Base-by-base conservation (phyloP, 23 red algal genomes). In the Gracilaria vermiculophylla region DNA sequence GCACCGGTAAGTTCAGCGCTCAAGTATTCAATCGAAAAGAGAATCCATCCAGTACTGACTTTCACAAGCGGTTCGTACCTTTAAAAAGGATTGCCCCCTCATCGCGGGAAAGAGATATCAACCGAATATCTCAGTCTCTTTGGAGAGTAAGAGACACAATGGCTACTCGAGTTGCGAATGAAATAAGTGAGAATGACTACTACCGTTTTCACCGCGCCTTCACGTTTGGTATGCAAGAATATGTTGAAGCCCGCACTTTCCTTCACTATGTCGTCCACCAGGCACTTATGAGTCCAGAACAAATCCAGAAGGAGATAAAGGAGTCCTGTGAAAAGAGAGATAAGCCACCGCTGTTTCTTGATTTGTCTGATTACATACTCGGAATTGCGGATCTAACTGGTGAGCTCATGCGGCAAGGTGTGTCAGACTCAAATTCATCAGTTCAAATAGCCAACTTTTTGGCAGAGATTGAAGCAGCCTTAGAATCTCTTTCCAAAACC, bases 211-310 rank as follows among this genome's bases (percentile, higher is more conserved):
- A 94, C 45, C 64, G 62, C 0, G 55, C 72, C 20, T 94, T 88
- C 74, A 92, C 96, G 20, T 60, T 69, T 17, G 90, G 91, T 32
- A 71, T 98, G 40, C 96, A 98, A 73, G 96, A 98, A 61, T 98
- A 92, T 39, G 71, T 94, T 53, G 96, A 98, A 81, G 86, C 92
- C 11, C 53, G 77, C 1, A 52, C 61, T 8, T 92, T 98, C 28
- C 40, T 57, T 0, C 31, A 67, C 2, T 98, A 85, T 49, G 28
- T 94, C 15, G 43, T 36, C 28, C 14, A 79, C 28, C 71, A 58
- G n/a, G 37, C 71, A 52, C 42, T 91, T 32, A 43, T 91, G 28
- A 47, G 53, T 43, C 21, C 62, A 1, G 53, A 94, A 3, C 50
- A 81, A 12, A 49, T 93, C 10, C 35, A 78, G 73, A 75, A 41